Evolutionary conservation across 352 stramenopile species (phyloP).

Genomic region (Pythium insidiosum): DNA sequence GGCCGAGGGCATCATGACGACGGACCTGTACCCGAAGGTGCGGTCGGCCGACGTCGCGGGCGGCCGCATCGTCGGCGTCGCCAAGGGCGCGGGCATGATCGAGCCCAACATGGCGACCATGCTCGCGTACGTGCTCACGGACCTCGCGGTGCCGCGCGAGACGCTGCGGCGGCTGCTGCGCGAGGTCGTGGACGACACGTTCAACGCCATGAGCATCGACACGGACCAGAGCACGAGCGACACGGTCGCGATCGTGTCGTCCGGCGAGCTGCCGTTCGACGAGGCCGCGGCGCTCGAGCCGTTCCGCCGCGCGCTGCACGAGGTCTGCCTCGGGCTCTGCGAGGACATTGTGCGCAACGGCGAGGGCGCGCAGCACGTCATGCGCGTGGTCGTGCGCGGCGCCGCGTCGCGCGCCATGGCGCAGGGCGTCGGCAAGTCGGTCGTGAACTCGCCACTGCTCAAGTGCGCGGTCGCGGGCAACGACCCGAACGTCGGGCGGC

Average conservation of each 20-base stretch:
- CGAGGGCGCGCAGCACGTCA: constrained; percentile 97
- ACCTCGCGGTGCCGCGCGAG: constrained; percentile 75
- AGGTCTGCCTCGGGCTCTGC: constrained; percentile 91
- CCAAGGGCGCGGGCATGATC: constrained; percentile 99
- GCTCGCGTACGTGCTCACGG: constrained; percentile 86
- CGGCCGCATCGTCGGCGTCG: constrained; percentile 94
- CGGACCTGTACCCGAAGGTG: constrained; percentile 89
- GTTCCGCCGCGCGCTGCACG: constrained; percentile 89
- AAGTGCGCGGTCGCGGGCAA: constrained; percentile 98
- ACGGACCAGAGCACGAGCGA: constrained; percentile 98
- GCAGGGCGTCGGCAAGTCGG: constrained; percentile 85
- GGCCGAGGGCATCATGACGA: constrained; percentile 97
- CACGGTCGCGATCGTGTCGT: constrained; percentile 94
- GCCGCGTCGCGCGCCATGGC: constrained; percentile 72
- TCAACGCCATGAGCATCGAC: constrained; percentile 95
- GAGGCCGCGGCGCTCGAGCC: constrained; percentile 59
- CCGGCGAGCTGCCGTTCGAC: constrained; percentile 87
- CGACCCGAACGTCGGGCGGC: constrained; percentile 96
- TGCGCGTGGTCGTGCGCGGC: constrained; percentile 88
- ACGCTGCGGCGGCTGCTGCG: constrained; percentile 69
- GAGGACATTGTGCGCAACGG: constrained; percentile 98
- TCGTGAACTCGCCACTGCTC: constrained; percentile 95
- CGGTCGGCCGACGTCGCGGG: constrained; percentile 74
- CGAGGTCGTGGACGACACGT: constrained; percentile 81
- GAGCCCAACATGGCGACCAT: constrained; percentile 96